Conservation (phyloP, 768 basidiomycete species). For the Pisolithus orientalis region DNA sequence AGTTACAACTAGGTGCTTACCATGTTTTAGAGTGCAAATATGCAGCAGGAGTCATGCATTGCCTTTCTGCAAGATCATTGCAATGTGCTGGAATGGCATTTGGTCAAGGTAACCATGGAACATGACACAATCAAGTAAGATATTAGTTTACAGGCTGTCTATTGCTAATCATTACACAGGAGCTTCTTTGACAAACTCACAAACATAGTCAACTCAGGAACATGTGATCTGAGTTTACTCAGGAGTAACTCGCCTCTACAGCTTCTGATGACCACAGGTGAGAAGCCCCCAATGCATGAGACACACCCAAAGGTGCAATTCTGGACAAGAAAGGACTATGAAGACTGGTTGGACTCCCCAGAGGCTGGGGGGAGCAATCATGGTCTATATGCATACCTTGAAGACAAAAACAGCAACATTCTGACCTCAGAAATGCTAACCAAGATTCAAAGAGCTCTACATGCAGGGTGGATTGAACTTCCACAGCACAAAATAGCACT, state of each 20-base stretch:
- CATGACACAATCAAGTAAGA: not conserved
- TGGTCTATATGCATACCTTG: not conserved
- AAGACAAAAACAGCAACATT: not conserved
- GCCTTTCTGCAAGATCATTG: not conserved
- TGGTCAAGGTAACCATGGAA: not conserved
- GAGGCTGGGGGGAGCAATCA: not conserved
- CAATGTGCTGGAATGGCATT: not conserved
- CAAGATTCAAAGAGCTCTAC: not conserved
- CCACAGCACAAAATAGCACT: not conserved
- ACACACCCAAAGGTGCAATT: not conserved
- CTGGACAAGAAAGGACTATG: not conserved
- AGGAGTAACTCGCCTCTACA: not conserved
- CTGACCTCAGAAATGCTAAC: not conserved
- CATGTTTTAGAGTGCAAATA: no score
- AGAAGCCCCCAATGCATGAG: not conserved
- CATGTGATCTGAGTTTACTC: not conserved
- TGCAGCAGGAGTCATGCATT: not conserved
- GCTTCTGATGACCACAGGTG: not conserved
- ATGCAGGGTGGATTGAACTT: conserved; percentile 3
- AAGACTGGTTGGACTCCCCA: not conserved
- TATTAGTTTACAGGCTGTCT: no score
- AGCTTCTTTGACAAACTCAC: not conserved
- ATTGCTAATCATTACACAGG: no score
- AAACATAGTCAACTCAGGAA: not conserved
- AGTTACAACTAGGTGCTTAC: no score